A percentile compares a stretch with the other conserved stretches of the same genome.
phyloP scores from a whole-genome alignment of 768 basidiomycete genomes.

The Suillus subluteus region DNA sequence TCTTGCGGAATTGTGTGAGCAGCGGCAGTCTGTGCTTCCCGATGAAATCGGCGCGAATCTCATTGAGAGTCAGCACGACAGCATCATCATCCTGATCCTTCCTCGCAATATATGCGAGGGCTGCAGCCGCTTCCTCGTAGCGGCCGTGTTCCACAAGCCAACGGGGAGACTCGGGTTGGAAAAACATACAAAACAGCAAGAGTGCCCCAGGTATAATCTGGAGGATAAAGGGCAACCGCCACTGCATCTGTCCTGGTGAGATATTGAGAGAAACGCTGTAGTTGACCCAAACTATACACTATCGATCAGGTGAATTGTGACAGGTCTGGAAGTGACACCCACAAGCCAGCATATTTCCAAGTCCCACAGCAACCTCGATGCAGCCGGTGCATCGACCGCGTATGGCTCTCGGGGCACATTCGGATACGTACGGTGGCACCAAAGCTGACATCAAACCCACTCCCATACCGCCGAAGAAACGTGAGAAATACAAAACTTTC shows the following conservation, averaged over 20 bases:
- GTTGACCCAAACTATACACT: constrained; percentile 39
- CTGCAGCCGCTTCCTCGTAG: constrained; percentile 37
- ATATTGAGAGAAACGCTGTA: constrained; percentile 34
- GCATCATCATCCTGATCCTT: constrained; percentile 27
- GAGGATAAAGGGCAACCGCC: constrained; percentile 41
- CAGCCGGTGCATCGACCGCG: constrained; percentile 42
- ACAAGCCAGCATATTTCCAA: constrained; percentile 42
- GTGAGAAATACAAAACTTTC: constrained; percentile 35
- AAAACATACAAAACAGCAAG: constrained; percentile 39
- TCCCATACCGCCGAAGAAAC: constrained; percentile 54
- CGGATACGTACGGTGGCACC: constrained; percentile 41
- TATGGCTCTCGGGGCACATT: constrained; percentile 41
- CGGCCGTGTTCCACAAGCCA: constrained; percentile 43
- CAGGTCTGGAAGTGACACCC: constrained; percentile 18
- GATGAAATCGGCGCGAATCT: background rate
- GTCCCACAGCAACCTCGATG: constrained; percentile 34
- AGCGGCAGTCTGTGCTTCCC: background rate
- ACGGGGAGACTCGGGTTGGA: constrained; percentile 46
- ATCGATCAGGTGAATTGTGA: background rate
- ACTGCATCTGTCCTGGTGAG: constrained; percentile 33
- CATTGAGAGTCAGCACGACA: constrained; percentile 35
- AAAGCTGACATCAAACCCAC: constrained; percentile 41
- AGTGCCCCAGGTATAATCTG: constrained; percentile 44
- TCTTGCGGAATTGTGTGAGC: background rate
- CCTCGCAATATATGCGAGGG: constrained; percentile 35